Conservation (phyloP, 169 alveolate species). For the Cystoisospora suis region DNA sequence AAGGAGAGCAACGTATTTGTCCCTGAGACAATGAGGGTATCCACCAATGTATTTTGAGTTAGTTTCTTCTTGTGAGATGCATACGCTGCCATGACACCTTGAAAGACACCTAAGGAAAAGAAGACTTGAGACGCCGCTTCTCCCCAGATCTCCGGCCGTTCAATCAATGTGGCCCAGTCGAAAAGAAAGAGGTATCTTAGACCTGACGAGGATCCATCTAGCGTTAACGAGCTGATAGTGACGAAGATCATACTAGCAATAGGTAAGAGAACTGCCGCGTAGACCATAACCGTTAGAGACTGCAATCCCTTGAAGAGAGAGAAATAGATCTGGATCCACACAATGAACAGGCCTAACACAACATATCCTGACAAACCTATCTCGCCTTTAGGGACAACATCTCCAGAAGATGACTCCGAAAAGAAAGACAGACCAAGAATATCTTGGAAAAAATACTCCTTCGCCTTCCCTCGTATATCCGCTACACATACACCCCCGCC, state of each 20-base stretch:
- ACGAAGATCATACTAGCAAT: background rate
- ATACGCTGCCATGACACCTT: slow-evolving; percentile 31
- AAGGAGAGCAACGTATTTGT: slow-evolving; percentile 14
- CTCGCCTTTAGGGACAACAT: background rate
- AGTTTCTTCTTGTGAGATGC: slow-evolving; percentile 31
- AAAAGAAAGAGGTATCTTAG: background rate
- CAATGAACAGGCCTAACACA: background rate
- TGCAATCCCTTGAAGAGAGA: background rate
- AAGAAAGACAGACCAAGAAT: slow-evolving; percentile 21
- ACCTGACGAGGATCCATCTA: slow-evolving; percentile 32
- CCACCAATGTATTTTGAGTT: background rate
- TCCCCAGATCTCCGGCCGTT: slow-evolving; percentile 39
- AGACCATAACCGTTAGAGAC: background rate
- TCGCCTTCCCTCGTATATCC: slow-evolving; percentile 39
- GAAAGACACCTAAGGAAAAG: slow-evolving; percentile 41
- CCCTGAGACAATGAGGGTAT: slow-evolving; percentile 24
- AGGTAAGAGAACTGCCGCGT: slow-evolving; percentile 32
- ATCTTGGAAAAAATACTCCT: slow-evolving; percentile 10
- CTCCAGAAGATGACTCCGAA: background rate
- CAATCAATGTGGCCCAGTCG: background rate
- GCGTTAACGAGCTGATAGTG: background rate
- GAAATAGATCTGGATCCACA: slow-evolving; percentile 25
- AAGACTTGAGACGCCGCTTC: slow-evolving; percentile 60
- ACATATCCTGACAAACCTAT: background rate
- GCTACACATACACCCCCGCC: slow-evolving; percentile 21